Percentiles rank a stretch among this genome's conserved stretches.
phyloP scores from a whole-genome alignment of 1,139 yeast species.

The Nakaseomyces nivariensis region DNA sequence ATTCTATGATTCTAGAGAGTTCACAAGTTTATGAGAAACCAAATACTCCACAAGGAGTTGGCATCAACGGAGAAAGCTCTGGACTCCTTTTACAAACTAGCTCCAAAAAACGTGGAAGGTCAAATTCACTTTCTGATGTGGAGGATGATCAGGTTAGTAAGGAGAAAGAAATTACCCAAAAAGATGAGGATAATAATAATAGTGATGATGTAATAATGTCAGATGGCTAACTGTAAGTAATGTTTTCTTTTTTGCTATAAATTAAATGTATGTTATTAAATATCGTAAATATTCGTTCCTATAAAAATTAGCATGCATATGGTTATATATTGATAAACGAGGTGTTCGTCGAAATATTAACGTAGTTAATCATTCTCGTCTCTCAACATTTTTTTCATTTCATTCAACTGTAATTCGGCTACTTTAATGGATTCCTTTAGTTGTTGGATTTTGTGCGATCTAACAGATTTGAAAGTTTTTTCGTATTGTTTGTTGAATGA shows the following conservation, averaged over 20 bases:
- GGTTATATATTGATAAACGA: neutral
- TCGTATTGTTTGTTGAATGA: conserved; percentile 8
- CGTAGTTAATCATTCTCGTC: conserved; percentile 5
- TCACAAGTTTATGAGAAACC: conserved; percentile 5
- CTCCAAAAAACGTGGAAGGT: neutral
- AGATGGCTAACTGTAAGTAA: neutral
- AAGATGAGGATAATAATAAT: neutral
- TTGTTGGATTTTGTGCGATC: conserved; percentile 34
- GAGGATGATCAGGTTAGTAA: neutral
- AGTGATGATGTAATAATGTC: neutral
- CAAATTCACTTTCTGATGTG: neutral
- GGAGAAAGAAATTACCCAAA: neutral
- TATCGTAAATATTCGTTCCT: too few relatives aligned
- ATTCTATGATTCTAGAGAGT: conserved; percentile 24
- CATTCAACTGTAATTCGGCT: conserved; percentile 43
- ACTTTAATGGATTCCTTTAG: conserved; percentile 44
- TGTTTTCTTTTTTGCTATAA: neutral
- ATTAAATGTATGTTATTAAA: neutral
- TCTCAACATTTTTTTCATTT: conserved; percentile 26
- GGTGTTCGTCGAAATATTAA: neutral
- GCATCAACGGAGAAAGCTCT: conserved; percentile 6
- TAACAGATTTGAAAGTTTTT: neutral
- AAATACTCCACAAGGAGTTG: conserved; percentile 5
- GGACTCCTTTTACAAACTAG: conserved; percentile 8
- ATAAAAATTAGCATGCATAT: too few relatives aligned